phyloP scores from a whole-genome alignment of 2,329 filamentous ascomycete species.

The Beauveria australis region DNA sequence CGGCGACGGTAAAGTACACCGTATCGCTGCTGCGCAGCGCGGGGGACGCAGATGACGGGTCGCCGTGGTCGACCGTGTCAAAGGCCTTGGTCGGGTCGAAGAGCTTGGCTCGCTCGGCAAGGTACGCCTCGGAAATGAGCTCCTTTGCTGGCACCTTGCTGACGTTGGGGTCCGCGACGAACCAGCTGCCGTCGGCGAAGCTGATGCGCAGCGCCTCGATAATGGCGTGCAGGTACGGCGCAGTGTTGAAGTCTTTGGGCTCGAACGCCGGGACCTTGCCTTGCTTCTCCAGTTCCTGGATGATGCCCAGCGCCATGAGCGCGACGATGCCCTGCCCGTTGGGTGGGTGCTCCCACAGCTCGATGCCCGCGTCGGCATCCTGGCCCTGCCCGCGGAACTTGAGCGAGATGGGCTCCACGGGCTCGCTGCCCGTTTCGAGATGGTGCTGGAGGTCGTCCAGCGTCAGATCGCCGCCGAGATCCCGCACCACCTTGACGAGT shows the following conservation, averaged over 20 bases:
- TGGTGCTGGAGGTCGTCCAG: slow-evolving; percentile 77
- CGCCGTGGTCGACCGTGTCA: slow-evolving; percentile 55
- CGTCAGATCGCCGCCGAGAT: slow-evolving; percentile 69
- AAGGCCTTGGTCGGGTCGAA: slow-evolving; percentile 53
- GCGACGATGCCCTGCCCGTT: slow-evolving; percentile 96
- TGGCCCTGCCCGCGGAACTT: slow-evolving; percentile 60
- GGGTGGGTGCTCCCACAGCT: slow-evolving; percentile 94
- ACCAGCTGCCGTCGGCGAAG: slow-evolving; percentile 88
- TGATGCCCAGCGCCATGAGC: slow-evolving; percentile 85
- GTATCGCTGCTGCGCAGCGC: slow-evolving; percentile 84
- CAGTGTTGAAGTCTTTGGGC: slow-evolving; percentile 68
- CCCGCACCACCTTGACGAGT: slow-evolving; percentile 67
- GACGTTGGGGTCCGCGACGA: slow-evolving; percentile 73
- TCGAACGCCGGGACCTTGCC: slow-evolving; percentile 67
- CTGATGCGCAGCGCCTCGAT: slow-evolving; percentile 83
- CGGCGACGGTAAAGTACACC: slow-evolving; percentile 85
- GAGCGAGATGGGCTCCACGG: slow-evolving; percentile 78
- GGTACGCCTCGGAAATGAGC: slow-evolving; percentile 66
- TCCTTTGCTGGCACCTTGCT: slow-evolving; percentile 59
- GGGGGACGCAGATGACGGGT: slow-evolving; percentile 47
- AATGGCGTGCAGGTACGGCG: slow-evolving; percentile 73
- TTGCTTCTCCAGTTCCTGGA: slow-evolving; percentile 72
- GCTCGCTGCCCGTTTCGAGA: slow-evolving; percentile 57
- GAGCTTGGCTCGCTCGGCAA: slow-evolving; percentile 57
- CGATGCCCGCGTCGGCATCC: slow-evolving; percentile 38